Evolutionary conservation across 495 filamentous ascomycete genomes (phyloP), one percentile per base, ranked within the genome.

Genomic region (Penicillium crystallinum): DNA sequence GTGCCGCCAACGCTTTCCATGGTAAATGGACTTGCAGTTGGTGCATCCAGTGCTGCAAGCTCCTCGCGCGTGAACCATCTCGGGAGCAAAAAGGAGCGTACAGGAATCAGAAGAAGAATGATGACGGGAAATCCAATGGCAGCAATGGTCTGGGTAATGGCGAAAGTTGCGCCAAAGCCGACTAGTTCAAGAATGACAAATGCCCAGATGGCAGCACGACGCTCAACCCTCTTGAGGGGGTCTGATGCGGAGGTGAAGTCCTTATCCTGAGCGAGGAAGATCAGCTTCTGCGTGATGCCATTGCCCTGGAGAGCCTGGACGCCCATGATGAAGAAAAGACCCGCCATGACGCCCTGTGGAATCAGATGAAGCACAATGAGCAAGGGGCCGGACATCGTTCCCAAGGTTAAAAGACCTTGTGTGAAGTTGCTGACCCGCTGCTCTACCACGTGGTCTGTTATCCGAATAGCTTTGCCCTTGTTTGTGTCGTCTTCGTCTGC

Each of bases 311-410:
- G 79, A n/a, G 88, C 87, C 62, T 90, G 85, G 49, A 87, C 82
- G 23, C 90, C 92, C 86, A 96, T 93, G 58, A 95, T 84, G 70
- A 96, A 97, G 77, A 97, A 96, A 12, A 97, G 78, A 6, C 91
- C 92, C 0, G 89, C 88, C 53, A 97, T 76, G 18, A 96, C 88
- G 49, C 81, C 88, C 59, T 92, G 89, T 0, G 91, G 92, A 58
- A 97, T 90, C 4, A 92, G 79, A 50, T 88, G 85, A 9, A 97
- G 72, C 18, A 96, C 88, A 21, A 84, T 74, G 7, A 97, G 79
- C 1, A 97, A 75, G 0, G 92, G 92, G 0, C 87, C 87, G 3
- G 86, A 81, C 89, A 96, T 96, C 44, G 90, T 91, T 25, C 88
- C 89, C 4, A 97, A 77, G 2, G 88, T 89, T 1, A 91, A 72